Evolutionary conservation across 257 asterid species (phyloP).

Genomic region (Penstemon newberryi): DNA sequence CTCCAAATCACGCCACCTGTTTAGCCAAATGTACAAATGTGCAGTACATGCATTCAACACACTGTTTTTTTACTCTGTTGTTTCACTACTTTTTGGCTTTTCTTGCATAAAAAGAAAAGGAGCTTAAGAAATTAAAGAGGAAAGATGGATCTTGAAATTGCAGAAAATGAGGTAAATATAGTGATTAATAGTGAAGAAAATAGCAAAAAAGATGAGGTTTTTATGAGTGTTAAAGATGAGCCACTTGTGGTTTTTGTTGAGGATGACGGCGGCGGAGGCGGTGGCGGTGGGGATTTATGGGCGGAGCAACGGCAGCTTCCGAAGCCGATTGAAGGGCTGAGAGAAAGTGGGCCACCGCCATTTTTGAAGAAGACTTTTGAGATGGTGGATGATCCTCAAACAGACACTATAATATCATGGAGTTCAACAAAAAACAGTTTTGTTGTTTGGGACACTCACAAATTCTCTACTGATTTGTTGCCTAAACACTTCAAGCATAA

Average conservation of each 20-base stretch:
- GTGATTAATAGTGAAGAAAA: not conserved
- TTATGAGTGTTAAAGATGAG: constrained; percentile 57
- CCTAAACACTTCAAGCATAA: constrained; percentile 88
- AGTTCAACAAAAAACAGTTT: constrained; percentile 48
- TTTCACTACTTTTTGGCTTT: constrained; percentile 23
- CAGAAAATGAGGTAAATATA: constrained; percentile 1
- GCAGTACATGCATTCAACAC: not conserved
- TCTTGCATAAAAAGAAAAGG: constrained; percentile 11
- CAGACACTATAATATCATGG: constrained; percentile 81
- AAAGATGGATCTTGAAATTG: not conserved
- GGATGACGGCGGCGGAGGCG: constrained; percentile 28
- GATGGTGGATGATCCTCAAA: constrained; percentile 80
- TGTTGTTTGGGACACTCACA: constrained; percentile 83
- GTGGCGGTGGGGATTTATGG: constrained; percentile 17
- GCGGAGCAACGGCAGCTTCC: constrained; percentile 27
- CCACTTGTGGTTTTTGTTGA: constrained; percentile 44
- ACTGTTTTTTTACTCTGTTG: not conserved
- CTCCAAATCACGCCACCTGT: constrained; percentile 30
- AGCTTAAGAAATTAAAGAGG: not conserved
- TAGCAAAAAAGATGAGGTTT: constrained; percentile 23
- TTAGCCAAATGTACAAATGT: constrained; percentile 20
- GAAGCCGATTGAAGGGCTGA: constrained; percentile 56
- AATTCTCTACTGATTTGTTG: constrained; percentile 64
- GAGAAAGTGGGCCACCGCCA: constrained; percentile 73
- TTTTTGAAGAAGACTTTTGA: constrained; percentile 85